Base-by-base conservation (phyloP, 352 stramenopile species). In the Globisporangium alternatum region DNA sequence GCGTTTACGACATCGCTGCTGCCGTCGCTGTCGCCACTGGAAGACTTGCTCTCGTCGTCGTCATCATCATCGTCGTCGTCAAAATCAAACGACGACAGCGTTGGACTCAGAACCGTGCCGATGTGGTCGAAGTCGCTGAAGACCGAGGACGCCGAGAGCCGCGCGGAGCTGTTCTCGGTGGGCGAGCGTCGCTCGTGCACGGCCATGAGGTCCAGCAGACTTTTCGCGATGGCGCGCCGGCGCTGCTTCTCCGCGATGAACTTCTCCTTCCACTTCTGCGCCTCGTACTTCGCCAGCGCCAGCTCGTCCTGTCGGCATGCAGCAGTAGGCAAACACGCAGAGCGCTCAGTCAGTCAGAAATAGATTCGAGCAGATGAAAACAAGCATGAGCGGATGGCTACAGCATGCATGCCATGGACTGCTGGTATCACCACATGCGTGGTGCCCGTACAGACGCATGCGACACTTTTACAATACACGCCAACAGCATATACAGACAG, bases 41-140 rank as follows among this genome's bases (percentile, higher is more conserved):
- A 60, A 4, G 52, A 59, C 12, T 37, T 25, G 37, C 53, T 57
- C 37, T 60, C 62, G 33, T 67, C 65, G 5, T 67, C 57, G 19
- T 67, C 75, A 15, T 67, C 75, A 15, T 67, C 69, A 0, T 89
- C 78, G 31, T 81, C 73, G 55, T 92, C 84, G 25, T 95, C 86
- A 76, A 95, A 89, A 68, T 95, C 86, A 53, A 95, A 95, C 2
- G 86, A 93, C 43, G 84, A 91, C 21, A 95, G 71, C 49, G 86
- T 93, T 52, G 86, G 86, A 66, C 84, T 95, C 55, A 95, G 67
- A 39, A 95, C 66, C 57, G 72, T 80, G 3, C 75, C 80, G 25
- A 87, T 81, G 49, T 89, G 77, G 63, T 91, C 72, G 8, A 66
- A 49, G 25, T 71, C 79, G 69, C 78, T 88, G 33, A 80, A 80